Evolutionary conservation across 371 early-diverging fungal genomes (phyloP).

Genomic region (Coemansia sp.): DNA sequence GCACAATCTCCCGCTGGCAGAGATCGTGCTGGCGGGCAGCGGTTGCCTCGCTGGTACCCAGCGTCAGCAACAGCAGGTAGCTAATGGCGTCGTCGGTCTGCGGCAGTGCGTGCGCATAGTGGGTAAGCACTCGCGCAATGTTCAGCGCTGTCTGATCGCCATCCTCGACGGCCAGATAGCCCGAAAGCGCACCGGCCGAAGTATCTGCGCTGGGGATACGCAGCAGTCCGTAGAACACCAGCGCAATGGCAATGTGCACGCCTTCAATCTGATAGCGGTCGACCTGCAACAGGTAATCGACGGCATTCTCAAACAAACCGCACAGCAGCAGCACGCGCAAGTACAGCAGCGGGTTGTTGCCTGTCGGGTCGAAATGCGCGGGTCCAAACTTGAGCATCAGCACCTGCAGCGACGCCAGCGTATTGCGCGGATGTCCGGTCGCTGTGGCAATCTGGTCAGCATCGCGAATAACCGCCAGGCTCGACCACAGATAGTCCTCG

Average conservation of each 20-base stretch:
- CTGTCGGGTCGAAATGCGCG: slow-evolving; percentile 66
- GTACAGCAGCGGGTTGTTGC: slow-evolving; percentile 73
- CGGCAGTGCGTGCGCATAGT: slow-evolving; percentile 44
- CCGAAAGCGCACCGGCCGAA: slow-evolving; percentile 4
- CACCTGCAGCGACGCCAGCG: slow-evolving; percentile 64
- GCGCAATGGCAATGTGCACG: slow-evolving; percentile 84
- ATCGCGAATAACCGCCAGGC: slow-evolving; percentile 69
- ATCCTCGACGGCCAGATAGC: slow-evolving; percentile 7
- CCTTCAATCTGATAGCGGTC: slow-evolving; percentile 73
- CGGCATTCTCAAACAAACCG: slow-evolving; percentile 88
- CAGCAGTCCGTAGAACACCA: slow-evolving; percentile 76
- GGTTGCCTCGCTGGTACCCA: background rate
- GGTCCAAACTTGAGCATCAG: slow-evolving; percentile 66
- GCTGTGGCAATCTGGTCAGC: slow-evolving; percentile 36
- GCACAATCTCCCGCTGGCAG: slow-evolving; percentile 40
- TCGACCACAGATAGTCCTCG: slow-evolving; percentile 87
- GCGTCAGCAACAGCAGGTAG: slow-evolving; percentile 47
- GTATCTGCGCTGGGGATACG: slow-evolving; percentile 60
- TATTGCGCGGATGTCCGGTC: slow-evolving; percentile 61
- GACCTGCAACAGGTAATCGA: slow-evolving; percentile 64
- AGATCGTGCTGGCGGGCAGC: slow-evolving; percentile 11
- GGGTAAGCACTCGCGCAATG: slow-evolving; percentile 37
- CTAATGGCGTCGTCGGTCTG: slow-evolving; percentile 39
- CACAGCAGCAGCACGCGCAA: slow-evolving; percentile 78
- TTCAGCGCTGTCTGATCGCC: slow-evolving; percentile 16